Evolutionary conservation across 164 flowering plant genomes (phyloP), one percentile per base, ranked within the genome.

Genomic region (Paratinospora sagittata): DNA sequence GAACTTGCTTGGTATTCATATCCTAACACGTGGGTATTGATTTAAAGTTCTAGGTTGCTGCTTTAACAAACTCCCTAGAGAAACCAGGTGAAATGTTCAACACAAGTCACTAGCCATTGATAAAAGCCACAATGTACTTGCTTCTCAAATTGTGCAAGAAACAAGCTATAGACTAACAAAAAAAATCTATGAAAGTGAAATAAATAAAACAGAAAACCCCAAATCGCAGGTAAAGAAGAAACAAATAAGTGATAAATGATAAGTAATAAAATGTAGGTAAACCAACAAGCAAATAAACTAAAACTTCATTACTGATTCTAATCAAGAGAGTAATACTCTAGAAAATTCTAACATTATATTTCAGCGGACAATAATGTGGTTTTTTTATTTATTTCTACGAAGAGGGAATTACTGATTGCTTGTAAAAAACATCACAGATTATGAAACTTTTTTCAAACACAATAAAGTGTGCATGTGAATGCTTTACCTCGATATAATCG

Each of bases 401-500:
- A 61, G 3, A 27, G 17, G 30, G 33, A 61, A 61, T 61, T 52
- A 52, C 13, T 0, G 16, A 52, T 5, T 9, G 60, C 17, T 57
- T 23, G 16, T 33, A 21, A 55, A 6, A 12, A 16, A 13, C 27
- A 69, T 17, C 21, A n/a, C 2, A 52, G 23, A 52, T 6, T 17
- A 27, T 49, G 39, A 47, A 41, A 17, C 8, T 24, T 52, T 8
- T n/a, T 45, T 21, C 47, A 47, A n/a, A 33, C 8, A 33, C 33
- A 41, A 4, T 66, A 13, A 5, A 55, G 6, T 58, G 21, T 36
- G 27, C 52, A 66, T 17, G 37, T 52, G 30, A 52, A 63, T 23
- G 8, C 30, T 8, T 62, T 70, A 71, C 72, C 67, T 76, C 43
- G 63, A 85, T 77, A 73, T 79, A 87, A 8, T 74, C 67, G 2